These are phyloP conservation scores for Fraxinus anomala DNA, from an alignment of 257 asterid species.

Conservation along the genomic window DNA sequence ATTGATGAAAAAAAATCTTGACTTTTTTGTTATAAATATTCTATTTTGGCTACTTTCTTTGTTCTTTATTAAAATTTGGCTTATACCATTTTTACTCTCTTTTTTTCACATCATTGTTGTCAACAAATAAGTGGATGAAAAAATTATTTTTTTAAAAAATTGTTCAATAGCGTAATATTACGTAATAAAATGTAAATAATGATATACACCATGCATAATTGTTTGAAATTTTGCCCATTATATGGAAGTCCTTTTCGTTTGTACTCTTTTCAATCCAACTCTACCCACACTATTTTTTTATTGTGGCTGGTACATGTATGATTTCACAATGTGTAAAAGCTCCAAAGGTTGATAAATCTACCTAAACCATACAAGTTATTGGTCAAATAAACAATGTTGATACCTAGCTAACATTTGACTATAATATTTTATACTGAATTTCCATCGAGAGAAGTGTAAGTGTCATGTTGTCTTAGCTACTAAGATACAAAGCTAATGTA, in stretches of 20 bases:
- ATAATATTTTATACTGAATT: not conserved
- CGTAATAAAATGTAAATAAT: too few relatives aligned
- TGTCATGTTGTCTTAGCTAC: too few relatives aligned
- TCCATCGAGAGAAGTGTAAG: not conserved
- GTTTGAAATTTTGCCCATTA: not conserved
- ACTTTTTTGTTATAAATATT: slow-evolving; percentile 17
- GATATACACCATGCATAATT: too few relatives aligned
- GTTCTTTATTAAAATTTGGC: slow-evolving; percentile 1
- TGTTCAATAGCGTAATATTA: too few relatives aligned
- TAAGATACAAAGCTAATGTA: too few relatives aligned
- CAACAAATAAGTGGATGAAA: too few relatives aligned
- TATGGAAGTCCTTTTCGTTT: not conserved
- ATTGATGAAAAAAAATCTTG: not conserved
- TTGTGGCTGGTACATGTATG: not conserved
- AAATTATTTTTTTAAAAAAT: too few relatives aligned
- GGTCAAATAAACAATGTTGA: not conserved
- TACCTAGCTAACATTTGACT: not conserved
- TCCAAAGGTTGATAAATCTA: not conserved
- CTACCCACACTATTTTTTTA: not conserved
- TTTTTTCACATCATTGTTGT: too few relatives aligned
- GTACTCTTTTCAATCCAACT: not conserved
- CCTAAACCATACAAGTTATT: not conserved
- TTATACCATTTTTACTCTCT: too few relatives aligned
- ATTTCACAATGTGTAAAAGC: not conserved
- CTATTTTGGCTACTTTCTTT: slow-evolving; percentile 21